Evolutionary conservation across 345 rosid genomes (phyloP), one percentile per base, ranked within the genome.

Genomic region (Toxicodendron radicans): DNA sequence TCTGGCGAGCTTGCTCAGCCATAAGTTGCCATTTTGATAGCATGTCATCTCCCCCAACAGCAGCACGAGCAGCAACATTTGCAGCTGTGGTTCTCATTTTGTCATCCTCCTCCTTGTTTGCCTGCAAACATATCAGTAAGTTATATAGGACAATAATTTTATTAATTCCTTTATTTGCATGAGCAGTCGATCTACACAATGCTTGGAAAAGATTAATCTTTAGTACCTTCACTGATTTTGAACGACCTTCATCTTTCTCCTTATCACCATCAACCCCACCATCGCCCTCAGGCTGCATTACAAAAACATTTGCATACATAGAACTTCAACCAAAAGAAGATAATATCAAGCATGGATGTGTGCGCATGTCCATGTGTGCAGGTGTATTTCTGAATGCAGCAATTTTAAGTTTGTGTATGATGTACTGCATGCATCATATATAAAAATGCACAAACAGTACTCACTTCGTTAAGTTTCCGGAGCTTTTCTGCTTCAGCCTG

Each of bases 61-160:
- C 99, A 79, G 91, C 97, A 66, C 97, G 89, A 52, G 98, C 99
- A 81, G 98, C 99, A 74, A 96, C 97, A 71, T 93, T 95, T 81
- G 99, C 98, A 64, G 98, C 99, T 12, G 92, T 90, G 24, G 99
- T 76, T 83, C 99, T 96, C 99, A 96, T 89, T 87, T 96, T 95
- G 82, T 95, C 97, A 68, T 93, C 98, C 66, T 91, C 99, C 76
- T 93, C 99, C 84, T 90, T 95, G 86, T 89, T 93, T 71, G 14
- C 90, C 94, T 90, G 75, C 48, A 75, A 45, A 69, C 13, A 13
- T 13, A 54, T 9, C 33, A 77, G 38, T 63, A 48, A 78, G 66
- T 64, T 71, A 3, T 27, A 74, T 18, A 68, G 18, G 10, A 70
- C 32, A 35, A 11, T 18, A 74, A 53, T n/a, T n/a, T n/a, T n/a